Evolutionary conservation across 2,329 filamentous ascomycete species (phyloP), one percentile per base, ranked within the genome.

Genomic region (Phialemonium atrogriseum): DNA sequence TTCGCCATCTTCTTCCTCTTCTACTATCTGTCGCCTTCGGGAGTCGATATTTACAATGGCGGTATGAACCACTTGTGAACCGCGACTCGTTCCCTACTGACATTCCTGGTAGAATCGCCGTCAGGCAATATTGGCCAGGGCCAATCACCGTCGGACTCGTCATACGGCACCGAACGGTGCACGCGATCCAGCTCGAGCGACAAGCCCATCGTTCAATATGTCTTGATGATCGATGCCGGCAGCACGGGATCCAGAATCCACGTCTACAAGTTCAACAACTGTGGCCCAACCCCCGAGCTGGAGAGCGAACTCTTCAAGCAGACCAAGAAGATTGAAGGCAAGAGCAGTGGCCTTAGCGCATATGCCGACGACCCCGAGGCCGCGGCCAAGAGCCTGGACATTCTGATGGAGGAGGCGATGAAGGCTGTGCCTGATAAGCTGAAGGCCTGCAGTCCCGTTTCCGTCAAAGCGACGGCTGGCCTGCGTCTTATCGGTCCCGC

Each of bases 231-330:
- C 51, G 91, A 98, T 60, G 91, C 91, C 28, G 91, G 91, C 48
- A 96, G 88, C 67, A 96, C 91, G 33, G 91, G 91, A 39, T 96
- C 91, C 38, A 83, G 91, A 48, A 95, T 98, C 54, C 93, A 98
- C 65, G 87, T 96, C 37, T 98, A 95, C 71, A 84, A 87, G 55
- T 98, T 96, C 75, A 96, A 96, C 70, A 96, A 96, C 66, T 98
- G 89, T 64, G 91, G 88, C 10, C 64, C 85, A 7, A 88, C 88
- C n/a, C 91, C 91, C 16, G 88, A 95, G 62, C 74, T 98, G 30
- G 91, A 98, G 62, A 68, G 78, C 52, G 91, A 98, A 55, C 73
- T 84, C 36, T 98, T 98, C 61, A 80, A 89, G 66, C 87, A 88
- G 82, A 96, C 88, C 9, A 78, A 84, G 54, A 89, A 86, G 71